Base-by-base conservation (phyloP, 2,329 filamentous ascomycete species). In the Fusarium phyllophilum region DNA sequence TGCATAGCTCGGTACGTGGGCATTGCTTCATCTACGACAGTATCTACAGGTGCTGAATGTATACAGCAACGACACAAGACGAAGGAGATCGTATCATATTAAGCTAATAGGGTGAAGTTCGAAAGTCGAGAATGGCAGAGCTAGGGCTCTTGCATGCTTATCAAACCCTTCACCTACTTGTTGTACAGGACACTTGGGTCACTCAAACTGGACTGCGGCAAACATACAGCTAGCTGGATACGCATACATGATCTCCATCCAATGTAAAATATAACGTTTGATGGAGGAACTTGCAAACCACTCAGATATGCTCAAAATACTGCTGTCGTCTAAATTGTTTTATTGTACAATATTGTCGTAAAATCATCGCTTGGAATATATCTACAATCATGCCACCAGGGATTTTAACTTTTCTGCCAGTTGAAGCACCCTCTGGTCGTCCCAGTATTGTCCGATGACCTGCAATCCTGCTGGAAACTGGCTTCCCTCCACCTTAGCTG, bases 391-490 rank as follows among this genome's bases (percentile, higher is more conserved):
- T 48, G 48, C 56, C 54, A 54, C 76, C 57, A 83, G 74, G 22
- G 82, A 59, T 29, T 82, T 76, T 22, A 90, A 68, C 26, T 84
- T 79, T 60, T 85, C 84, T 11, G 91, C 92, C 64, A 91, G 84
- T 3, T 83, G 80, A 9, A 95, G 84, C 31, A 95, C 83, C 44
- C 89, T 82, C 26, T 86, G 84, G 80, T 96, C 94, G 77, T 94
- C 91, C 81, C 93, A 94, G 79, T 91, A 95, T 80, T 96, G 94
- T n/a, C 91, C 93, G 72, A 95, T 91, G 17, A 96, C 80, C 79
- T 96, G 94, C 79, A 96, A 85, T 1, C 94, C 93, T 20, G 82
- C 80, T 4, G 81, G 81, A 49, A 81, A 76, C 3, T 68, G 68
- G 39, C 76, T 83, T 22, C 78, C 81, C n/a, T 80, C 77, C 5